A percentile compares a stretch with the other conserved stretches of the same genome.
phyloP scores from a whole-genome alignment of 148 eudicot genomes.

The Fallopia convolvulus region DNA sequence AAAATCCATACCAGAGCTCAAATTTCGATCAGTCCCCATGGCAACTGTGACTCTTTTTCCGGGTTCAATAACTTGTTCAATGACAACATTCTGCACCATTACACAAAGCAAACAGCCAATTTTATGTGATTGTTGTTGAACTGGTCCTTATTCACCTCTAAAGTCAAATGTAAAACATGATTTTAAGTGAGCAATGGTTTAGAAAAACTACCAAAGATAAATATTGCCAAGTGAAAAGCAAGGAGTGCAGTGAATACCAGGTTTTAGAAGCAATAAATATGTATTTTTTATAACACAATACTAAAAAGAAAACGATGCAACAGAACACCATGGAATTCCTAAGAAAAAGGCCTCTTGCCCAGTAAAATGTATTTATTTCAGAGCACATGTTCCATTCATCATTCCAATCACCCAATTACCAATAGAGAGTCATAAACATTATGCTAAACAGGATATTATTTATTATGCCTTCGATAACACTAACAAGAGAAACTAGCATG shows the following conservation, averaged over 20 bases:
- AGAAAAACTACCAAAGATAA: neutral
- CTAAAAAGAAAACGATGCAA: neutral
- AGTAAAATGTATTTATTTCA: neutral
- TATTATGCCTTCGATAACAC: neutral
- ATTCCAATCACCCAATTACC: neutral
- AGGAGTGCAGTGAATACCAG: neutral
- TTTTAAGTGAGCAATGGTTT: neutral
- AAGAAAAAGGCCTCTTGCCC: neutral
- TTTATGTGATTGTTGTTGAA: neutral
- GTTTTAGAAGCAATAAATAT: neutral
- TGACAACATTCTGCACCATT: slow-evolving; percentile 64
- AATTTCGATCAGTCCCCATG: slow-evolving; percentile 73
- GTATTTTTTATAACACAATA: neutral
- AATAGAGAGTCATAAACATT: neutral
- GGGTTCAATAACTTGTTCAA: slow-evolving; percentile 74
- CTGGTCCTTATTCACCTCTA: neutral
- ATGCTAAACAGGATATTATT: neutral
- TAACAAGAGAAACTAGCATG: neutral
- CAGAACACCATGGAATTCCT: neutral
- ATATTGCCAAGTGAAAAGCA: neutral
- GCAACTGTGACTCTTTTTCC: slow-evolving; percentile 78
- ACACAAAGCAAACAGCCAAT: neutral
- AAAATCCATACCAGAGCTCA: slow-evolving; percentile 45
- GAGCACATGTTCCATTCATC: neutral
- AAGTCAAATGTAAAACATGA: neutral